Base-by-base conservation (phyloP, 1,284 basidiomycete species). In the Ganoderma multipileum region DNA sequence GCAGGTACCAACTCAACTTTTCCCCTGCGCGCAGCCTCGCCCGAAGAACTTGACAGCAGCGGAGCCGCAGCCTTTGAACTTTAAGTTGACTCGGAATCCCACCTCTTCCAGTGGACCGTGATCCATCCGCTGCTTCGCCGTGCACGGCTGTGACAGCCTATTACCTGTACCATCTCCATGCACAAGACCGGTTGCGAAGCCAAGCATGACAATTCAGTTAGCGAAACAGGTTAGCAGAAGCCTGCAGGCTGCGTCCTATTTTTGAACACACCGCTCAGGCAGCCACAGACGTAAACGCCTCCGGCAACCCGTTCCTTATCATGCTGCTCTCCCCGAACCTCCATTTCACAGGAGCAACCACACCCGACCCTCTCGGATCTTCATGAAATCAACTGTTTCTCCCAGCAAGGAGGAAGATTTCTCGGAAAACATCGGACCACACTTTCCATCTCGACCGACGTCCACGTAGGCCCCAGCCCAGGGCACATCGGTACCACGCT, bases 81-180 rank as follows among this genome's bases (percentile, higher is more conserved):
- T 33, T 18, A 55, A 55, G 28, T 55, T 11, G 47, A 2, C 54
- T 8, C 28, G 20, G 9, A 41, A 23, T 44, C 60, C 26, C 41
- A 52, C 23, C 57, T 39, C 12, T n/a, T 26, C 57, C 47, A 62
- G 23, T 30, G 54, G 12, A 47, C 54, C 54, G 61, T 68, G 66
- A 68, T 70, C 69, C 66, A 66, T 39, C 36, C 36, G 20, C 12
- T 9, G 33, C 18, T n/a, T 36, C 33, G 26, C 30, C 3, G 30
- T 2, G 28, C 54, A 57, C 61, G 28, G 36, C 64, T 55, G 26
- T 58, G 59, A 64, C 62, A 65, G 42, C 38, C 38, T 11, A 39
- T 23, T 54, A 23, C 26, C 55, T 58, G 50, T 33, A 26, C 60
- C 65, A 66, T 59, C 55, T 57, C 54, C 42, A 52, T 67, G 66